Conservation (phyloP, 768 basidiomycete genomes). For the Trametes cubensis region DNA sequence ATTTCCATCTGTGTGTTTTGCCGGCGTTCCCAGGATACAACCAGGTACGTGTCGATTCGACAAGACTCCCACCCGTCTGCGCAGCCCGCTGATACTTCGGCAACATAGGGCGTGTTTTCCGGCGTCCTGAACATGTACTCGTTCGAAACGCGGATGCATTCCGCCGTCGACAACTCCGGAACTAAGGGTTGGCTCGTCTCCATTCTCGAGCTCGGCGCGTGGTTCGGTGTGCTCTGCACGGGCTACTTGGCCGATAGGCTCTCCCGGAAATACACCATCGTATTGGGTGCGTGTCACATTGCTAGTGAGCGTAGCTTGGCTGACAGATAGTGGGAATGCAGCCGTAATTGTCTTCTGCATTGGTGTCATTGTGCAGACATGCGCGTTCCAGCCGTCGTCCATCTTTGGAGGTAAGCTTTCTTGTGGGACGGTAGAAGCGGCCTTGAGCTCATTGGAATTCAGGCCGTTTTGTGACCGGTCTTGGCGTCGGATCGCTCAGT, state of each 20-base stretch:
- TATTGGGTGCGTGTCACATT: slow-evolving; percentile 46
- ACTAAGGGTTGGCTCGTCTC: slow-evolving; percentile 75
- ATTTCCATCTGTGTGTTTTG: not conserved
- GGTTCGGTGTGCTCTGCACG: slow-evolving; percentile 73
- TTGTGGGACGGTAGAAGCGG: not conserved
- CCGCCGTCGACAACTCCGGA: slow-evolving; percentile 51
- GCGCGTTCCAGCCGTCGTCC: slow-evolving; percentile 55
- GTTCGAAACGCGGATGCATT: slow-evolving; percentile 57
- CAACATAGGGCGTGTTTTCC: slow-evolving; percentile 68
- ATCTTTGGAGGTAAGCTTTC: slow-evolving; percentile 60
- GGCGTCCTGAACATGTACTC: slow-evolving; percentile 65
- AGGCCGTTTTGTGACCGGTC: slow-evolving; percentile 76
- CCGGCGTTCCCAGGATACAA: slow-evolving; percentile 54
- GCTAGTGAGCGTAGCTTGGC: not conserved
- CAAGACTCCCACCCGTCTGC: not conserved
- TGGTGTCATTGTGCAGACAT: slow-evolving; percentile 74
- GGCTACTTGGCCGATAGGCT: slow-evolving; percentile 75
- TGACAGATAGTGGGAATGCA: slow-evolving; percentile 10
- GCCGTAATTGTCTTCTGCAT: slow-evolving; percentile 40
- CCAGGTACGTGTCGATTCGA: slow-evolving; percentile 44
- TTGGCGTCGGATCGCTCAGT: slow-evolving; percentile 79
- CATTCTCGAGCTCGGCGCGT: slow-evolving; percentile 75
- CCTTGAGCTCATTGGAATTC: not conserved
- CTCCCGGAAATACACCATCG: slow-evolving; percentile 73
- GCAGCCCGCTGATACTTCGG: slow-evolving; percentile 15